Evolutionary conservation across 352 stramenopile species (phyloP).

Genomic region (Thraustotheca clavata): DNA sequence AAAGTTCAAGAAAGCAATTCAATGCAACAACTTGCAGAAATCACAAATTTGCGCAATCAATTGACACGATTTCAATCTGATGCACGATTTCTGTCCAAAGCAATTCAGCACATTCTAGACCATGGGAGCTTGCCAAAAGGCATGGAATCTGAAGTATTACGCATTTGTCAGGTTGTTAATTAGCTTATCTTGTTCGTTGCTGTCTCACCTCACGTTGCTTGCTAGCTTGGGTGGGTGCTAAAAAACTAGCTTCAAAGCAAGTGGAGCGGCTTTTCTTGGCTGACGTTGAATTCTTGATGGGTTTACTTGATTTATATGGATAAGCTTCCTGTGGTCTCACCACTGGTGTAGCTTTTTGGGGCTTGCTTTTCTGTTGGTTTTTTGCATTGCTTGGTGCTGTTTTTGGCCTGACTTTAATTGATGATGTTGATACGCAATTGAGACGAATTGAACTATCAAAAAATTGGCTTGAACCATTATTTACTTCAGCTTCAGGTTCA

Average conservation of each 20-base stretch:
- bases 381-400: no score
- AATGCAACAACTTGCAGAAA: not conserved
- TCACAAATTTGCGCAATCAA: slow-evolving; percentile 7
- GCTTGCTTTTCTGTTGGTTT: no score
- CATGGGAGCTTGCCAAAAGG: not conserved
- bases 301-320: no score
- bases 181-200: no score
- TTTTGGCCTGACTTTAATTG: no score
- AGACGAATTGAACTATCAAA: no score
- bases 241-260: slow-evolving; percentile 1
- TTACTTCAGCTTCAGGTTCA: no score
- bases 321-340: no score
- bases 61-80: not conserved
- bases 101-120: slow-evolving; percentile 8
- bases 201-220: not conserved
- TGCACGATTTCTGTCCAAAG: slow-evolving; percentile 9
- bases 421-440: no score
- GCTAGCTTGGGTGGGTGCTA: slow-evolving; percentile 14
- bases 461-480: no score
- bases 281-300: not conserved
- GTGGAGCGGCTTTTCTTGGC: not conserved
- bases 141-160: slow-evolving; percentile 8
- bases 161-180: slow-evolving; percentile 9
- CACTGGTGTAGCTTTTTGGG: no score
- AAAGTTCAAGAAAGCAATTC: not conserved